Conservation (phyloP, 179 eudicot species). For the Silene coronaria region DNA sequence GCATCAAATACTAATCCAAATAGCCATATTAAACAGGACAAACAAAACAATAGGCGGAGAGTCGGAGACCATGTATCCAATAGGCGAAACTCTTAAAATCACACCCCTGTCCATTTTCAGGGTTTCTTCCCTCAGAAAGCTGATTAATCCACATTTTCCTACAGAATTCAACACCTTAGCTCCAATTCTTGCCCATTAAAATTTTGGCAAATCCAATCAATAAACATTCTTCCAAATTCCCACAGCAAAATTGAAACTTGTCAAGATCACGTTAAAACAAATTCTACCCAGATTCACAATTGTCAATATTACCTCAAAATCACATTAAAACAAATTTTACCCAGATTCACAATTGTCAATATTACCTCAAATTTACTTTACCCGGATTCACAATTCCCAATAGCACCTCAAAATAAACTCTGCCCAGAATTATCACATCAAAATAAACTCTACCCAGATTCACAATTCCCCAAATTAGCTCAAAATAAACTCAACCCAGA, state of each 20-base stretch:
- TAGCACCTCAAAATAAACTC: neutral
- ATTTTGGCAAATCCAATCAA: neutral
- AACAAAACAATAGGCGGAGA: too few relatives aligned
- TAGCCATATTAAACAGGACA: neutral
- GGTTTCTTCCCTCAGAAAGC: neutral
- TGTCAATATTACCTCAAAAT: too few relatives aligned
- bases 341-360: neutral
- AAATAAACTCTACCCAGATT: slow-evolving; percentile 8
- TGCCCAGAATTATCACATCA: slow-evolving; percentile 8
- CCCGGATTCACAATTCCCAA: slow-evolving; percentile 9
- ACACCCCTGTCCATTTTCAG: neutral
- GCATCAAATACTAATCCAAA: neutral
- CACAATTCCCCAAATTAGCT: neutral
- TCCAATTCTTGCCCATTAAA: neutral
- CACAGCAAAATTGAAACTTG: neutral
- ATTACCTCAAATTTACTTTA: neutral
- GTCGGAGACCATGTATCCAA: neutral
- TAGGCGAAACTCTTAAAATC: neutral
- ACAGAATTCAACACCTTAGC: neutral
- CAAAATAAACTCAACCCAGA: slow-evolving; percentile 9
- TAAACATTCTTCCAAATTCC: neutral
- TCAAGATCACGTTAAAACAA: neutral
- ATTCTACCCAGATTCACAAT: neutral
- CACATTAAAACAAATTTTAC: neutral
- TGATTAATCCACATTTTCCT: neutral